Percentiles rank a stretch among this genome's conserved stretches.
phyloP scores from a whole-genome alignment of 2,329 filamentous ascomycete species.

The Colletotrichum simmondsii region DNA sequence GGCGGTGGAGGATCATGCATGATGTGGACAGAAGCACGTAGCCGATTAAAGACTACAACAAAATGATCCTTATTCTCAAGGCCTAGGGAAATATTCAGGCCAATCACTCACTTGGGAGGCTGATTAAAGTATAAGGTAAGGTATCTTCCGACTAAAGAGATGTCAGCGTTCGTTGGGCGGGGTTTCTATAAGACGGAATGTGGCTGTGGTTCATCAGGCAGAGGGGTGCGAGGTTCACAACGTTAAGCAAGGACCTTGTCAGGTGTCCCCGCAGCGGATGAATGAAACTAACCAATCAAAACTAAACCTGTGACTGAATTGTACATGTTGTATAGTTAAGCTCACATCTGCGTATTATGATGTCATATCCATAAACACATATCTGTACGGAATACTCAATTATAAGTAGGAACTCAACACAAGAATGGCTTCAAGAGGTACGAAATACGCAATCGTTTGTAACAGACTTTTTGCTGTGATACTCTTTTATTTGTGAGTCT shows the following conservation, averaged over 20 bases:
- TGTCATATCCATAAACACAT: too few relatives aligned
- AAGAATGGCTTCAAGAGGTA: too few relatives aligned
- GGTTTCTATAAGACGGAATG: background rate
- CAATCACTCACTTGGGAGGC: background rate
- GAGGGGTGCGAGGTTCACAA: background rate
- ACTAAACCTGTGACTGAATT: too few relatives aligned
- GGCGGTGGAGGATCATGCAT: conserved; percentile 60
- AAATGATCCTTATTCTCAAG: background rate
- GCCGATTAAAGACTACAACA: background rate
- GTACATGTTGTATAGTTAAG: too few relatives aligned
- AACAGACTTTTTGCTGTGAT: background rate
- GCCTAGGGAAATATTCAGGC: background rate
- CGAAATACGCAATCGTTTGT: too few relatives aligned
- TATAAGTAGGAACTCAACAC: too few relatives aligned
- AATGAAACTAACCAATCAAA: too few relatives aligned
- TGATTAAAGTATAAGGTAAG: background rate
- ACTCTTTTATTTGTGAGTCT: background rate
- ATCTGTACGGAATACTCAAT: too few relatives aligned
- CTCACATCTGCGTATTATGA: too few relatives aligned
- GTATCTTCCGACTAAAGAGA: background rate
- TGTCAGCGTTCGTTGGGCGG: background rate
- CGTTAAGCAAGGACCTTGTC: too few relatives aligned
- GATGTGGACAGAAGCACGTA: background rate
- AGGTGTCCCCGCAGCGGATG: too few relatives aligned
- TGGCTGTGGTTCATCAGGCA: background rate